phyloP scores from a whole-genome alignment of 305 asterid species.

The Caryopteris hybrid region DNA sequence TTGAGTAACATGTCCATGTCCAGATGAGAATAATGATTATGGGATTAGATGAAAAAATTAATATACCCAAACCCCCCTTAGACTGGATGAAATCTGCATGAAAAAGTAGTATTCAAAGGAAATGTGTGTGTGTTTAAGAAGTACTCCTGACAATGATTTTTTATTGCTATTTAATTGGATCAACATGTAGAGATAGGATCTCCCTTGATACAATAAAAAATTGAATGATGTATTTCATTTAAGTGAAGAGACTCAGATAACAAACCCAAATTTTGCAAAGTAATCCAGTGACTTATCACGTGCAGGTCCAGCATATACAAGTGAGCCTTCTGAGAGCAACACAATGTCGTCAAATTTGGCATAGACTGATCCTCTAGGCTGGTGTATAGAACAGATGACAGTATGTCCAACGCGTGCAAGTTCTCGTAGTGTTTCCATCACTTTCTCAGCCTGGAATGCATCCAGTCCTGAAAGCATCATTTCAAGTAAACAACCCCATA shows the following conservation, averaged over 20 bases:
- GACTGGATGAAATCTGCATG: neutral
- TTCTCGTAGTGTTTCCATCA: constrained; percentile 85
- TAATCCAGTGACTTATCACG: constrained; percentile 60
- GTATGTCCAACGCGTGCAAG: constrained; percentile 98
- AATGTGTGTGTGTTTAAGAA: neutral
- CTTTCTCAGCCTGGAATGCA: constrained; percentile 99
- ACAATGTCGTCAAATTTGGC: constrained; percentile 91
- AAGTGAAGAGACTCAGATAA: constrained; percentile 20
- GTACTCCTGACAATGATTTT: neutral
- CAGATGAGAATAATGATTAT: neutral
- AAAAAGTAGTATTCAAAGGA: neutral
- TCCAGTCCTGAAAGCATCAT: constrained; percentile 80
- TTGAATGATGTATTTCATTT: constrained; percentile 1
- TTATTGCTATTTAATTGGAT: neutral
- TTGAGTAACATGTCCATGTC: neutral
- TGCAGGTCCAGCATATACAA: constrained; percentile 94
- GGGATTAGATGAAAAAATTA: neutral
- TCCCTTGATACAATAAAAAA: neutral
- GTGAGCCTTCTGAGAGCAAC: constrained; percentile 85
- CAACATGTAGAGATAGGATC: neutral
- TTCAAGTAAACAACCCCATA: constrained; percentile 14
- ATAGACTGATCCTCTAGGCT: constrained; percentile 95
- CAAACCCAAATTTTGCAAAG: constrained; percentile 86
- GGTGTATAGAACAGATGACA: constrained; percentile 97
- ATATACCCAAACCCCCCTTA: neutral